Percentiles rank a stretch among this genome's conserved stretches.
phyloP scores from a whole-genome alignment of 176 grass and related monocot genomes.

The Musa schizocarpa region DNA sequence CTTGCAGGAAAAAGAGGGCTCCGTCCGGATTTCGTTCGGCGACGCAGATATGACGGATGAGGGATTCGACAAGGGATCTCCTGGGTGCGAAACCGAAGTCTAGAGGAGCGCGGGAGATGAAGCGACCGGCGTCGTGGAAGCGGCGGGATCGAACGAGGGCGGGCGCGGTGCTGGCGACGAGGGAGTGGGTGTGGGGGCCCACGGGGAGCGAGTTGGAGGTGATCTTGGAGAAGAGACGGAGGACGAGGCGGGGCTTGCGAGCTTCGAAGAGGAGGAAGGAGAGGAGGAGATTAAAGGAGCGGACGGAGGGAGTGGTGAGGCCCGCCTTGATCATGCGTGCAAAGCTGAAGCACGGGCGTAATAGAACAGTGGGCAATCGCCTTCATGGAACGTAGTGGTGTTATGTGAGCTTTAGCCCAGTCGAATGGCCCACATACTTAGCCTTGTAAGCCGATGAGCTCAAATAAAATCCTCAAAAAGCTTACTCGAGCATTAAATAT shows the following conservation, averaged over 20 bases:
- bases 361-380: too few species aligned
- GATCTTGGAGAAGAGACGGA: slow-evolving; percentile 27
- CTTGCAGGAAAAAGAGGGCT: slow-evolving; percentile 35
- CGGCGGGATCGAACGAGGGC: slow-evolving; percentile 18
- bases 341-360: background rate
- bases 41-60: slow-evolving; percentile 41
- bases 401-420: too few species aligned
- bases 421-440: too few species aligned
- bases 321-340: background rate
- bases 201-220: slow-evolving; percentile 19
- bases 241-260: slow-evolving; percentile 12
- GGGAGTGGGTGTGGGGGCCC: background rate
- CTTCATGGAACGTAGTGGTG: too few species aligned
- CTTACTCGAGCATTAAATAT: too few species aligned
- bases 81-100: slow-evolving; percentile 17
- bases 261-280: slow-evolving; percentile 11
- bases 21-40: slow-evolving; percentile 17
- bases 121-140: slow-evolving; percentile 12
- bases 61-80: slow-evolving; percentile 38
- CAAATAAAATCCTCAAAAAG: too few species aligned
- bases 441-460: too few species aligned
- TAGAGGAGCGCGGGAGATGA: slow-evolving; percentile 4
- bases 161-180: background rate
- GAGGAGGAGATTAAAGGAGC: background rate
- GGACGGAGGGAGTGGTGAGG: background rate